Percentiles rank a stretch among this genome's conserved stretches.
Evolutionary conservation across 139 green algal genomes (phyloP).

Genomic region (Chlamydomonas sphaeroides): DNA sequence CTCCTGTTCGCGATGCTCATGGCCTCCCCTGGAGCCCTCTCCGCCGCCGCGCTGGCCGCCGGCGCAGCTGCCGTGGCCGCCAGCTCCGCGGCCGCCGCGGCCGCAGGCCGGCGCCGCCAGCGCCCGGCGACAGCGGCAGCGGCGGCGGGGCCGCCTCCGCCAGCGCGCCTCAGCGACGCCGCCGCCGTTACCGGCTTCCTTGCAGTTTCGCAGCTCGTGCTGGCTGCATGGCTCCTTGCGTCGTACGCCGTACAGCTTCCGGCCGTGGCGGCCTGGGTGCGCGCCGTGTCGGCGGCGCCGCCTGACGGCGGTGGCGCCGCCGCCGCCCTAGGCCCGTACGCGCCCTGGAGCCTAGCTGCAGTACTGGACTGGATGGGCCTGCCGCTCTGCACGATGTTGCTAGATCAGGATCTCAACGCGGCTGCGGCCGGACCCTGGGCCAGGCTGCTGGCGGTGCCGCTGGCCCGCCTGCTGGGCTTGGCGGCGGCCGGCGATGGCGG

Average conservation of each 20-base stretch:
- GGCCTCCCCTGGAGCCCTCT: constrained; percentile 13
- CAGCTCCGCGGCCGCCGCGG: neutral
- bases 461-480: neutral
- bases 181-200: neutral
- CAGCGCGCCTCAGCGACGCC: neutral
- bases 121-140: neutral
- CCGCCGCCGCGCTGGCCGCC: neutral
- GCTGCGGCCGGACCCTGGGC: neutral
- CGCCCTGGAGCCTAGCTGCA: neutral
- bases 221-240: neutral
- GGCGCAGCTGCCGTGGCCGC: neutral
- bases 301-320: neutral
- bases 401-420: no score
- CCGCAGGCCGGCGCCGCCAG: neutral
- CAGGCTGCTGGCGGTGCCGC: neutral
- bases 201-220: neutral
- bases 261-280: neutral
- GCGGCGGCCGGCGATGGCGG: neutral
- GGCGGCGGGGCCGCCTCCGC: neutral
- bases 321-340: neutral
- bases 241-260: constrained; percentile 3
- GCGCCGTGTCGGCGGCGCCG: neutral
- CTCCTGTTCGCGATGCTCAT: constrained; percentile 20
- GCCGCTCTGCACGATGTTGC: neutral
- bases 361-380: constrained; percentile 22